Conservation (phyloP, 1,284 basidiomycete genomes). For the Inonotus obliquus region DNA sequence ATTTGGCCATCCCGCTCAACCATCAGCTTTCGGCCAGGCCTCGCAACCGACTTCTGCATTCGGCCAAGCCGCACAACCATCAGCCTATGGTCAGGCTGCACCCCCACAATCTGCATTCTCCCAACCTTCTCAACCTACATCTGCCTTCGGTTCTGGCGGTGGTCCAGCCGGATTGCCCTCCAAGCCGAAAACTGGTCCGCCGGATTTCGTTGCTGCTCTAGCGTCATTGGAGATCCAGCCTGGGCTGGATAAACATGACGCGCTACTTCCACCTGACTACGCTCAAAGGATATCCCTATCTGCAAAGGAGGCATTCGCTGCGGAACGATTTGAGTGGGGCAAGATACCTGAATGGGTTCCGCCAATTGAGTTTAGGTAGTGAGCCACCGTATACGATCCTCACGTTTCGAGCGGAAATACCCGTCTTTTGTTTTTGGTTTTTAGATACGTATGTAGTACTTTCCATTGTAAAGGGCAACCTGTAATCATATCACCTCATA, state of each 20-base stretch:
- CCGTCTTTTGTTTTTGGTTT: too few relatives aligned
- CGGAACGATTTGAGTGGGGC: conserved; percentile 63
- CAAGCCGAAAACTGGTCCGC: conserved; percentile 12
- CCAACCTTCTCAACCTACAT: conserved; percentile 19
- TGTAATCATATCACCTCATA: too few relatives aligned
- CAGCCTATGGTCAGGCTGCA: conserved; percentile 20
- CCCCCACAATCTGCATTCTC: conserved; percentile 21
- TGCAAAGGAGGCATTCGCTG: conserved; percentile 56
- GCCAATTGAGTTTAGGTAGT: conserved; percentile 59
- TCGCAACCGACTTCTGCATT: conserved; percentile 28
- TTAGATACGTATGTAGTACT: too few relatives aligned
- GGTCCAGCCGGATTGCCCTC: conserved; percentile 6
- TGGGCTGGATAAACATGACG: conserved; percentile 51
- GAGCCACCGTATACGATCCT: neutral
- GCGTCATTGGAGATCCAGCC: conserved; percentile 34
- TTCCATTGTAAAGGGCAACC: too few relatives aligned
- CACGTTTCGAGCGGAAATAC: too few relatives aligned
- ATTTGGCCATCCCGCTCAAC: conserved; percentile 26
- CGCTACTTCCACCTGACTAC: conserved; percentile 55
- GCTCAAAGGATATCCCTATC: conserved; percentile 44
- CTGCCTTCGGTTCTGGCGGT: conserved; percentile 30
- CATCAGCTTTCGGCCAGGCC: conserved; percentile 29
- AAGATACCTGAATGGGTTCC: conserved; percentile 76
- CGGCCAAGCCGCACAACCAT: conserved; percentile 26
- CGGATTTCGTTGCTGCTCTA: conserved; percentile 15